Base-by-base conservation (phyloP, 164 flowering plant species). In the Vitis vinifera region DNA sequence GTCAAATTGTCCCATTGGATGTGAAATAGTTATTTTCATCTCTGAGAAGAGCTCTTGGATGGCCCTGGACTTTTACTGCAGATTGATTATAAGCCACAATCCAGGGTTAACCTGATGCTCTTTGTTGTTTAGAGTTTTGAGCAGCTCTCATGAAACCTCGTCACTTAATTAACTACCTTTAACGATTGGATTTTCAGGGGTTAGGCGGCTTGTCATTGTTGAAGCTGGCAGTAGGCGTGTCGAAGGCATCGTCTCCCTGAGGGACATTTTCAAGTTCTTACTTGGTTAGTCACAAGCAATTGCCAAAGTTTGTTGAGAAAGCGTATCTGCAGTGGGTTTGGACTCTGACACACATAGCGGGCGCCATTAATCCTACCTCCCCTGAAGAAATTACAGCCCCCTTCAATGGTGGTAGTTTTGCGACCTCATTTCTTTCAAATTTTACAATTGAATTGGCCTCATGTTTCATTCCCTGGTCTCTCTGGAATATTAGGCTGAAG, bases 171-270 rank as follows among this genome's bases (percentile, higher is more conserved):
- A 16, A 61, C n/a, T 10, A 15, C 17, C 48, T 23, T 23, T 23
- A 61, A 31, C 14, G 23, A 12, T 11, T 67, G 49, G 55, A 51
- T 75, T 76, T 73, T 78, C 86, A 94, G 98, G 96, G 57, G 91
- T 94, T 31, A 84, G 97, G 66, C 85, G 93, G 51, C 80, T 94
- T 62, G 79, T 94, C 29, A 73, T 94, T 55, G 97, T 94, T 68
- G 98, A 94, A 75, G 97, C 98, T 65, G 98, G 98, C 37, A 94
- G 91, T 83, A 92, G 89, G 79, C 93, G 94, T 3, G 97, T 92
- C 9, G 94, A 94, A 81, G 98, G 97, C 68, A 86, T 94, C 56
- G 73, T 94, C 65, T 81, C 98, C 29, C 70, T 92, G 65, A 80
- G 84, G 49, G 98, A 94, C 68, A 76, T 94, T 55, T 87, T 94